Evolutionary conservation across 2,329 filamentous ascomycete species (phyloP).

Genomic region (Diaporthe citrichinensis): DNA sequence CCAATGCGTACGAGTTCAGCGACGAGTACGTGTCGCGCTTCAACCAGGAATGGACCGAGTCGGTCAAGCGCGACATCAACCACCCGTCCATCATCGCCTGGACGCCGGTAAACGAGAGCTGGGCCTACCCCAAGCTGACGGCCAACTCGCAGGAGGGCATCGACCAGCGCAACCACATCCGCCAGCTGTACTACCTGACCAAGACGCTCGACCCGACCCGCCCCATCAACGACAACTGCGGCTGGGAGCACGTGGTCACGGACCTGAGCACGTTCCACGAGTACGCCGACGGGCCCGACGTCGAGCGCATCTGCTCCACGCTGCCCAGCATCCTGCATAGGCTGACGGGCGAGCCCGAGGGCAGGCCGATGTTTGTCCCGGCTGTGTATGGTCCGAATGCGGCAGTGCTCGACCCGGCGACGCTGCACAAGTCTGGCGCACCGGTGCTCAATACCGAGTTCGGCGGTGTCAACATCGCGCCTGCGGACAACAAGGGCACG

Average conservation of each 20-base stretch:
- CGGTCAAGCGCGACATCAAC: conserved; percentile 75
- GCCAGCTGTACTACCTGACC: conserved; percentile 74
- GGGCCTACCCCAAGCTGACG: conserved; percentile 74
- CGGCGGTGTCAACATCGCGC: conserved; percentile 76
- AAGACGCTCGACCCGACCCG: conserved; percentile 73
- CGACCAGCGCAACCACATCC: conserved; percentile 75
- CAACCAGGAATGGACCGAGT: conserved; percentile 75
- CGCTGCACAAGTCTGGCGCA: conserved; percentile 65
- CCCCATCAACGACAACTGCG: conserved; percentile 79
- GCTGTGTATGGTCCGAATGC: conserved; percentile 52
- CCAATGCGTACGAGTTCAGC: conserved; percentile 75
- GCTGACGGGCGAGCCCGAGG: conserved; percentile 58
- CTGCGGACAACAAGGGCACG: conserved; percentile 54
- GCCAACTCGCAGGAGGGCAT: conserved; percentile 67
- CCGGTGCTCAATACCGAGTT: conserved; percentile 78
- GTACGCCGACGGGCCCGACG: conserved; percentile 70
- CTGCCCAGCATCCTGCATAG: conserved; percentile 65
- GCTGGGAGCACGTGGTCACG: conserved; percentile 77
- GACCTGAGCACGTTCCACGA: conserved; percentile 79
- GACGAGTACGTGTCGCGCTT: conserved; percentile 71
- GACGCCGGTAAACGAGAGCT: conserved; percentile 76
- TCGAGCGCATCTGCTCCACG: conserved; percentile 67
- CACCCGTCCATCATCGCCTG: conserved; percentile 75
- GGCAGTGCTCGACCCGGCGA: conserved; percentile 58
- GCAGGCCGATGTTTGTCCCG: conserved; percentile 67